Percentiles rank a stretch among this genome's conserved stretches.
Conservation (phyloP, 805 yeast genomes). For the Jamesozyma gamospora region DNA sequence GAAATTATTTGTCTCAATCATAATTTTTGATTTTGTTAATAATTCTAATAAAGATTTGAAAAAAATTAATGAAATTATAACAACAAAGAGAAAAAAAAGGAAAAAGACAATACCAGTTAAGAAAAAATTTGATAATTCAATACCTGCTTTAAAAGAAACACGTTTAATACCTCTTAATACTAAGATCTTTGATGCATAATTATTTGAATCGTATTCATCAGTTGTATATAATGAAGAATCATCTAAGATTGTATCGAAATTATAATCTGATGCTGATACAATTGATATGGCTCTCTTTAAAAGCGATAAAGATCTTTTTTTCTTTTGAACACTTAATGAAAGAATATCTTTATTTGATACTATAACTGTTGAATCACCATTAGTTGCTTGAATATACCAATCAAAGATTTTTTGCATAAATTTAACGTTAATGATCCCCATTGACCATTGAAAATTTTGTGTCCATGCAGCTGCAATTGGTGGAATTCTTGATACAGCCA, state of each 20-base stretch:
- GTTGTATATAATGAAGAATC: conserved; percentile 52
- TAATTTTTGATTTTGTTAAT: conserved; percentile 44
- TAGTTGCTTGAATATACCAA: conserved; percentile 95
- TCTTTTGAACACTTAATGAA: conserved; percentile 80
- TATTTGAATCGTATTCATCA: conserved; percentile 50
- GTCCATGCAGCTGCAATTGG: conserved; percentile 98
- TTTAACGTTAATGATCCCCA: conserved; percentile 71
- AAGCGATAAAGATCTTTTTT: conserved; percentile 11
- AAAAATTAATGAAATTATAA: conserved; percentile 43
- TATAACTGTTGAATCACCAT: conserved; percentile 76
- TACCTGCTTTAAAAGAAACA: conserved; percentile 73
- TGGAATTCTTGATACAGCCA: conserved; percentile 86
- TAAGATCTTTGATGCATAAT: conserved; percentile 56
- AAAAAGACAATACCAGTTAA: conserved; percentile 81
- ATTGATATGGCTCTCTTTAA: conserved; percentile 31
- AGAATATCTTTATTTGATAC: conserved; percentile 51
- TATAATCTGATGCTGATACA: conserved; percentile 29
- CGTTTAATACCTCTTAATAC: conserved; percentile 87
- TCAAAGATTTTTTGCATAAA: conserved; percentile 78
- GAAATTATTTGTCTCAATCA: conserved; percentile 53
- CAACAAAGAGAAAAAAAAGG: conserved; percentile 60
- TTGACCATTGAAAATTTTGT: conserved; percentile 92
- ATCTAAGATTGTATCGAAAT: conserved; percentile 42
- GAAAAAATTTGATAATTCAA: conserved; percentile 79
- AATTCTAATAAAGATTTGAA: conserved; percentile 66